phyloP scores from a whole-genome alignment of 2,329 filamentous ascomycete genomes.

The Alternaria sp. region DNA sequence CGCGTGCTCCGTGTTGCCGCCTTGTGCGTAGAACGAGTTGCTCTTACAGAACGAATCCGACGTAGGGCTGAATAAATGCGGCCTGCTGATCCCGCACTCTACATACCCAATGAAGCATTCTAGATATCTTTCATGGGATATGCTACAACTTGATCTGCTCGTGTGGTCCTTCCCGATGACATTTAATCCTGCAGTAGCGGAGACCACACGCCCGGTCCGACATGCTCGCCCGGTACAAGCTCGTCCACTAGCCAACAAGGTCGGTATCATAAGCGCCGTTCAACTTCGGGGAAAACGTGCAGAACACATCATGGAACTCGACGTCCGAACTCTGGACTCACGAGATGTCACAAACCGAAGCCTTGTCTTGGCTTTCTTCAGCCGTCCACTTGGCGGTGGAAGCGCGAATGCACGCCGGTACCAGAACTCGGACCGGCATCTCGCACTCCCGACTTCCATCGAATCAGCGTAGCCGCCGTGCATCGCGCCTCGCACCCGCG shows the following conservation, averaged over 20 bases:
- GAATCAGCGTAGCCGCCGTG: neutral
- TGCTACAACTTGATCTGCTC: neutral
- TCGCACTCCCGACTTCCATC: constrained; percentile 8
- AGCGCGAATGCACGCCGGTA: neutral
- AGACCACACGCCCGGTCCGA: neutral
- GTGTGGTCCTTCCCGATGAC: neutral
- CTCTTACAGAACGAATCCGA: neutral
- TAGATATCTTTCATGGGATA: neutral
- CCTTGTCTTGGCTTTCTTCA: neutral
- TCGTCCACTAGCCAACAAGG: neutral
- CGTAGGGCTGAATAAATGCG: neutral
- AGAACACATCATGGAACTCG: neutral
- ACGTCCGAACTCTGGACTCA: neutral
- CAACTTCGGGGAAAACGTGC: neutral
- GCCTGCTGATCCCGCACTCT: neutral
- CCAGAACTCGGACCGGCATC: neutral
- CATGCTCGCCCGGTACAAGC: neutral
- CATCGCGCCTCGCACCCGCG: neutral
- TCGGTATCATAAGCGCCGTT: neutral
- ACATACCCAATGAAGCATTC: neutral
- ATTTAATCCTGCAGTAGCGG: neutral
- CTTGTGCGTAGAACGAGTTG: no score
- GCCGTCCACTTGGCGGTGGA: neutral
- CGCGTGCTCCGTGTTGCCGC: neutral
- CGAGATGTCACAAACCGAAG: neutral